Base-by-base conservation (phyloP, 257 asterid species). In the Galeopsis tetrahit region DNA sequence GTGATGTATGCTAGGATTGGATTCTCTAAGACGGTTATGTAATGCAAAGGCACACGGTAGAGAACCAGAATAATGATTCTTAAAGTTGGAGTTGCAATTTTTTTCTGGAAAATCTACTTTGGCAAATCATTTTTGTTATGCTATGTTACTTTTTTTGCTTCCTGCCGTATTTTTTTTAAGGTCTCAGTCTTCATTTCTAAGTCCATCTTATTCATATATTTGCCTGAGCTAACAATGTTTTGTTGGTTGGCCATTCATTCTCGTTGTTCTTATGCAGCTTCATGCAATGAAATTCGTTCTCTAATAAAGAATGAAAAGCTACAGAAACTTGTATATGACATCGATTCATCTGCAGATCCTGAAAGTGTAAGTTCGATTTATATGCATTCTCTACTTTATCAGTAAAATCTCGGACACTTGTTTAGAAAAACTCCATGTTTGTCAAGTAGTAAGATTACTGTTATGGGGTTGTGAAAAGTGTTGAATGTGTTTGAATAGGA, bases 241-340 rank as follows among this genome's bases (percentile, higher is more conserved):
- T 7, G 10, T 33, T 21, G 28, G 28, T 21, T 21, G 28, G 28
- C 2, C 43, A 1, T 38, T 5, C 48, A 42, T 68, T 17, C 63
- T 58, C 28, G 14, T 65, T 49, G 49, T 70, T 63, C 68, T n/a
- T 9, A 17, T 73, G 83, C 86, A 91, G 97, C 95, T 67, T 74
- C 89, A 14, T 88, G 90, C 13, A 64, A 71, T 63, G 93, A 90
- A 78, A 90, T 90, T 21, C 81, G 85, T 13, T 87, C 85, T 66
- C 77, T 84, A 11, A 2, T 87, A 42, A 82, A 85, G 84, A 82
- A 80, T 49, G 82, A 86, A 78, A 82, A 80, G 76, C 88, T 91
- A 63, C 92, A 78, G 77, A 89, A 79, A 68, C 83, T 87, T 13
- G 73, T 91, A 79, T 44, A 32, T 69, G 39, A 61, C 59, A 68